Conservation (phyloP, 805 yeast genomes). For the Jamesozyma piceae region DNA sequence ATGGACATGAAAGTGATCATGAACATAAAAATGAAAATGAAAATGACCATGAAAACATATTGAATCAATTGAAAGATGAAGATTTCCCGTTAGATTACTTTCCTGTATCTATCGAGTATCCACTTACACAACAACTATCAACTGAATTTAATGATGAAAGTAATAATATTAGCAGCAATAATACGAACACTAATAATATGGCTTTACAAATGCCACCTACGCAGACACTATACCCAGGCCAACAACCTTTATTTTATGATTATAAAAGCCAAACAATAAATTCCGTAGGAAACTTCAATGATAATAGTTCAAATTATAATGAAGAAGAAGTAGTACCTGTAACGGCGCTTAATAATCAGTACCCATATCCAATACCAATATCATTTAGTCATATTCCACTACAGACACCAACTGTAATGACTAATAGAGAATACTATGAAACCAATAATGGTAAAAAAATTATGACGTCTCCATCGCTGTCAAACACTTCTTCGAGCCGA, state of each 20-base stretch:
- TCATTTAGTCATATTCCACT: conserved; percentile 2
- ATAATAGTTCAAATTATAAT: background rate
- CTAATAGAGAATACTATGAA: conserved; percentile 20
- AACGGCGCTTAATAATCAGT: conserved; percentile 5
- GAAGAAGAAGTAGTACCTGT: conserved; percentile 14
- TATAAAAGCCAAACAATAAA: background rate
- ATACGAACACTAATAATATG: background rate
- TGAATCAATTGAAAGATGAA: conserved; percentile 35
- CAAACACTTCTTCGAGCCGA: background rate
- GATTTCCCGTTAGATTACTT: conserved; percentile 69
- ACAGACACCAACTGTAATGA: conserved; percentile 13
- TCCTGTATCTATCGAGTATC: conserved; percentile 35
- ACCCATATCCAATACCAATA: conserved; percentile 6
- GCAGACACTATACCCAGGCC: background rate
- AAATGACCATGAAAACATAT: background rate
- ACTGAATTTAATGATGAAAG: background rate
- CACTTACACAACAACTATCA: conserved; percentile 4
- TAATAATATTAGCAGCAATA: background rate
- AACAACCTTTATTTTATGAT: background rate
- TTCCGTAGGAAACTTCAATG: background rate
- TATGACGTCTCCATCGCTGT: background rate
- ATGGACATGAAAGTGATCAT: conserved; percentile 3
- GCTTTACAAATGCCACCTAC: background rate
- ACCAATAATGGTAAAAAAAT: conserved; percentile 8
- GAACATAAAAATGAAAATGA: background rate